phyloP scores from a whole-genome alignment of 169 alveolate species.

The Plasmodium gallinaceum region DNA sequence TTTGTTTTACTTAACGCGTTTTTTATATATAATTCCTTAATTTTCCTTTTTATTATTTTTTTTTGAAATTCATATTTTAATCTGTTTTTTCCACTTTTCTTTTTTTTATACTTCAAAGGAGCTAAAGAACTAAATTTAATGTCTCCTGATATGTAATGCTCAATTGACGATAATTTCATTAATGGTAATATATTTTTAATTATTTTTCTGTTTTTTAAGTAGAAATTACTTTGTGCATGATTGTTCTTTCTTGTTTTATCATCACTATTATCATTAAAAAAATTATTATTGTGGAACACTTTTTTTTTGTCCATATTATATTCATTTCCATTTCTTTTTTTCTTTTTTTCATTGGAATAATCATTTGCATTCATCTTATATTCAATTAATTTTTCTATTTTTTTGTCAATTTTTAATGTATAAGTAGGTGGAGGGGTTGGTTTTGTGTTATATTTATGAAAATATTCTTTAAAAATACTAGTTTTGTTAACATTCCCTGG shows the following conservation, averaged over 20 bases:
- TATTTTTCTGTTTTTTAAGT: slow-evolving; percentile 42
- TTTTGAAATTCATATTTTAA: slow-evolving; percentile 52
- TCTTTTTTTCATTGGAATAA: slow-evolving; percentile 1
- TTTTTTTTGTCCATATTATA: neutral
- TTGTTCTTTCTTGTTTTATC: slow-evolving; percentile 4
- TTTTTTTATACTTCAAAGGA: slow-evolving; percentile 63
- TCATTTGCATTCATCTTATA: slow-evolving; percentile 12
- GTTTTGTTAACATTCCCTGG: slow-evolving; percentile 62
- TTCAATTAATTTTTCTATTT: slow-evolving; percentile 54
- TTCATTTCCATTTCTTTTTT: neutral
- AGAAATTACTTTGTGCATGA: slow-evolving; percentile 21
- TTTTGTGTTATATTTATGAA: slow-evolving; percentile 49
- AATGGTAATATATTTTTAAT: slow-evolving; percentile 75
- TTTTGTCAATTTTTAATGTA: slow-evolving; percentile 65
- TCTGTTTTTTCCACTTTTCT: slow-evolving; percentile 26
- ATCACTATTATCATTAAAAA: neutral
- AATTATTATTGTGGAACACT: neutral
- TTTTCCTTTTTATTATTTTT: slow-evolving; percentile 36
- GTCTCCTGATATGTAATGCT: slow-evolving; percentile 74
- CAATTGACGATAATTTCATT: slow-evolving; percentile 66
- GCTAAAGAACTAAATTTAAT: slow-evolving; percentile 76
- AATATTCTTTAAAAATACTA: slow-evolving; percentile 68
- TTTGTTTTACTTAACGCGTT: slow-evolving; percentile 24
- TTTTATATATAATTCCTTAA: slow-evolving; percentile 50
- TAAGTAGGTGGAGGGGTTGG: slow-evolving; percentile 78